phyloP scores from a whole-genome alignment of 495 filamentous ascomycete genomes.

The Talaromyces nanjingensis region DNA sequence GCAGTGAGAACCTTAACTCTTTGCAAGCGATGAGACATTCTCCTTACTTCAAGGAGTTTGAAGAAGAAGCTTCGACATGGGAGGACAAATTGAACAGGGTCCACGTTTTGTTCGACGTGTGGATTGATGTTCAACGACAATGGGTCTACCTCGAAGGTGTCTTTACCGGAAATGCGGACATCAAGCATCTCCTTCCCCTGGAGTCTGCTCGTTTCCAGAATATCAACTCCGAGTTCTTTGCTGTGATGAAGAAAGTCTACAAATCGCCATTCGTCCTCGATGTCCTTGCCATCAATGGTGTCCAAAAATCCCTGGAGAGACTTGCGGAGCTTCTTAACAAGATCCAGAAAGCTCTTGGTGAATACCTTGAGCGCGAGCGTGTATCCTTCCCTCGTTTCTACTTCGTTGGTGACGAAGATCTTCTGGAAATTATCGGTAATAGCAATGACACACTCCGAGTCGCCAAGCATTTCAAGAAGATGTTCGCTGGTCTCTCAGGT shows the following conservation, averaged over 20 bases:
- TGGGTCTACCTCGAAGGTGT: conserved; percentile 99
- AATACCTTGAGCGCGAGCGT: conserved; percentile 96
- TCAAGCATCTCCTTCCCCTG: conserved; percentile 94
- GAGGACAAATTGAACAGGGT: conserved; percentile 97
- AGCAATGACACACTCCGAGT: conserved; percentile 94
- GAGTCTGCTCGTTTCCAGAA: conserved; percentile 96
- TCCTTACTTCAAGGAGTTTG: conserved; percentile 97
- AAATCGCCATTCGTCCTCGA: conserved; percentile 91
- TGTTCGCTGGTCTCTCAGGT: conserved; percentile 94
- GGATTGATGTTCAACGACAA: conserved; percentile 98
- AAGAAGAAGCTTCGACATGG: conserved; percentile 93
- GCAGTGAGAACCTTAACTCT: conserved; percentile 95
- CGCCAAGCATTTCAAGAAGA: conserved; percentile 98
- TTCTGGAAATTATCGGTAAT: conserved; percentile 99
- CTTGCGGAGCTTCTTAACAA: conserved; percentile 94
- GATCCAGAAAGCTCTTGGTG: conserved; percentile 97
- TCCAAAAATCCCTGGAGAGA: conserved; percentile 91
- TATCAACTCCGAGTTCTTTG: conserved; percentile 96
- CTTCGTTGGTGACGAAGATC: conserved; percentile 96
- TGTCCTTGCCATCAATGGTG: conserved; percentile 87
- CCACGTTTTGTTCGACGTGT: conserved; percentile 96
- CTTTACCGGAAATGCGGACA: conserved; percentile 96
- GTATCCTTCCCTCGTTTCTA: conserved; percentile 98
- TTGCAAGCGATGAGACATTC: conserved; percentile 98
- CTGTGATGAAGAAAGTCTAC: conserved; percentile 97